Base-by-base conservation (phyloP, 1,139 yeast species). In the Geotrichum cucujoidarum region DNA sequence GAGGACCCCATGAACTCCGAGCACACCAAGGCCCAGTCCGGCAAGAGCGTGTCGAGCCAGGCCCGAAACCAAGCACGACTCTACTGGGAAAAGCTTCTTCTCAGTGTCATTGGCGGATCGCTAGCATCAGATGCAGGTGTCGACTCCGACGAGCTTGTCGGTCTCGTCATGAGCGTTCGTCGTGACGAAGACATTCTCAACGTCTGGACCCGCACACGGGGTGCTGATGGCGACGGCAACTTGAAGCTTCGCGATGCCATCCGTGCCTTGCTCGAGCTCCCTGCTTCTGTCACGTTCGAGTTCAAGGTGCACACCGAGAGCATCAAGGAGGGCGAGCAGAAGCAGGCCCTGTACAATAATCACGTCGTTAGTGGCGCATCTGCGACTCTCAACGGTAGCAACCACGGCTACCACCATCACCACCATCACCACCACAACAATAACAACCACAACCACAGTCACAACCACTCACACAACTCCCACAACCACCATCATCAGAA, bases 161-260 rank as follows among this genome's bases (percentile, higher is more conserved):
- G 71, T 2, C 57, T 64, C 4, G 71, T 67, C 39, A 58, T 67
- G 45, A 62, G 67, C 42, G 66, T 65, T 4, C 61, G 71, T 6
- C 58, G 67, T 7, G 67, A 62, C 37, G 71, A 67, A 47, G 69
- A 64, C 50, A 62, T 66, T 38, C 52, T 67, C 37, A 58, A 65
- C 18, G 60, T 67, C 27, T 67, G 71, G 71, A 67, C 63, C 37
- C 54, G 58, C 13, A 43, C 51, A 1, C 50, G 51, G 8, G 56
- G 58, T 5, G 50, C 50, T 39, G 53, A 58, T 45, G 51, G 49
- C 20, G 52, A 37, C 10, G 54, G 50, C 24, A 55, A 57, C 36
- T 43, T 45, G 22, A 52, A 55, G 39, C 57, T 65, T 34, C 51
- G 56, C 40, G 51, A 50, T 16, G 60, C 60, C 13, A 51, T 64